These are phyloP conservation scores for Maudiozyma turicensis DNA, from an alignment of 805 yeast species.

Conservation along the genomic window DNA sequence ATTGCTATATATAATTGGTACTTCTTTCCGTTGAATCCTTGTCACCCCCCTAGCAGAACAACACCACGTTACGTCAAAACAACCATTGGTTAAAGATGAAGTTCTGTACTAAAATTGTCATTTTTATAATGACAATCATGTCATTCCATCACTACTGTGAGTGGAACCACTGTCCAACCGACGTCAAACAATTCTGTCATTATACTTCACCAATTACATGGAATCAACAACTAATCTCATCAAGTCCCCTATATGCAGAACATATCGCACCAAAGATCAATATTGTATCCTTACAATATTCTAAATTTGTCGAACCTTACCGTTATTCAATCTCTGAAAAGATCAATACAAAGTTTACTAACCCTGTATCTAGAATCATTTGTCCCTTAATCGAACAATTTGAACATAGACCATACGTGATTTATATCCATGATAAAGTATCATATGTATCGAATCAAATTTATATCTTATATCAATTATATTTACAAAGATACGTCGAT, in stretches of 20 bases:
- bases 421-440: neutral
- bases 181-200: constrained; percentile 12
- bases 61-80: no score
- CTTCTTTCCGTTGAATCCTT: no score
- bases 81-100: constrained; percentile 7
- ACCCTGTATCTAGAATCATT: neutral
- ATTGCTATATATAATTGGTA: no score
- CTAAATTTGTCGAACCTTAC: constrained; percentile 4
- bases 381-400: neutral
- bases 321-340: neutral
- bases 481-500: constrained; percentile 6
- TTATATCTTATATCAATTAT: constrained; percentile 7
- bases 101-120: constrained; percentile 7
- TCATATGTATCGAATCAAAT: neutral
- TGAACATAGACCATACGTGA: neutral
- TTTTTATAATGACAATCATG: constrained; percentile 7
- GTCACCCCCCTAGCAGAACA: no score
- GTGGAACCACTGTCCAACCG: constrained; percentile 11
- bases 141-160: constrained; percentile 16
- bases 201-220: constrained; percentile 15
- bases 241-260: constrained; percentile 9
- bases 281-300: constrained; percentile 2
- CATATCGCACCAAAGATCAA: constrained; percentile 11
- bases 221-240: constrained; percentile 8
- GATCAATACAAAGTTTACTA: neutral